phyloP scores from a whole-genome alignment of 179 eudicot species.

The Kewa caespitosa region DNA sequence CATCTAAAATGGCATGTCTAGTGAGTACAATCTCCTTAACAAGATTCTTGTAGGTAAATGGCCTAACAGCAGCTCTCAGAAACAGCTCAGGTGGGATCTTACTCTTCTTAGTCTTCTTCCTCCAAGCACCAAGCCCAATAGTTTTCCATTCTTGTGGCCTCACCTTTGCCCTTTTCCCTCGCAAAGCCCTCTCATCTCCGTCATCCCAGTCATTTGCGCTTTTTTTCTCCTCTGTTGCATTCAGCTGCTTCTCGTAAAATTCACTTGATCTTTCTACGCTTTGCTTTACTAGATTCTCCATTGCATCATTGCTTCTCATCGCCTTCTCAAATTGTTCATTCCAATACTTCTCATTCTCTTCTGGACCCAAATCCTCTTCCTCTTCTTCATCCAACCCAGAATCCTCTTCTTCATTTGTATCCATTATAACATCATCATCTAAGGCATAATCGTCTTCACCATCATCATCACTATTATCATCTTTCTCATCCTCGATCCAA shows the following conservation, averaged over 20 bases:
- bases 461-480: constrained; percentile 28
- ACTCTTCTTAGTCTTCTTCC: constrained; percentile 71
- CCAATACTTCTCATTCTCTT: constrained; percentile 70
- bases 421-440: constrained; percentile 42
- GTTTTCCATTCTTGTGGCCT: constrained; percentile 67
- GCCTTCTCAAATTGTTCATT: constrained; percentile 78
- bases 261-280: constrained; percentile 43
- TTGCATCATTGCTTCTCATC: constrained; percentile 63
- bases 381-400: constrained; percentile 37
- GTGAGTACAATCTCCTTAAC: constrained; percentile 90
- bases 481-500: constrained; percentile 70
- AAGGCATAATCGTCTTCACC: constrained; percentile 28
- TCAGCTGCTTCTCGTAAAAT: constrained; percentile 50
- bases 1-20: constrained; percentile 85
- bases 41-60: constrained; percentile 82
- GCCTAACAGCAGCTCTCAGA: constrained; percentile 83
- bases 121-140: constrained; percentile 62
- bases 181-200: constrained; percentile 57
- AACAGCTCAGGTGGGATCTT: constrained; percentile 82
- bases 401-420: constrained; percentile 48
- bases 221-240: constrained; percentile 33
- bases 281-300: constrained; percentile 66
- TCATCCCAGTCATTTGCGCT: constrained; percentile 19
- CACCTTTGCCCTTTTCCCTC: constrained; percentile 71
- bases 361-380: constrained; percentile 43